Base-by-base conservation (phyloP, 129 eudicot species). In the Heracleum sosnowskyi region DNA sequence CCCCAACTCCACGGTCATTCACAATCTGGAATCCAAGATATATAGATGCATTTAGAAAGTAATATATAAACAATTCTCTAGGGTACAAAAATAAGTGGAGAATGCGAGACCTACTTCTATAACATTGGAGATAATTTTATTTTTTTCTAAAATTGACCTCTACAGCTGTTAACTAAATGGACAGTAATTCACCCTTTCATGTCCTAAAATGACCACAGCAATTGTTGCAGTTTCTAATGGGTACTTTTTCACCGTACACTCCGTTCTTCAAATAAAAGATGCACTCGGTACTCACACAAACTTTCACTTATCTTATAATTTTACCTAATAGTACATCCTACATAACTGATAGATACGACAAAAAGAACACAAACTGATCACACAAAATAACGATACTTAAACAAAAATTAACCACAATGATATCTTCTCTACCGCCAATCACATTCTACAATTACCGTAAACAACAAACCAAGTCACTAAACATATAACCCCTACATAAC, bases 1-100 rank as follows among this genome's bases (percentile, higher is more conserved):
- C 98, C 80, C 96, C 96, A 29, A 85, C 82, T 40, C 79, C 84
- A 26, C 85, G 98, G 64, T 93, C 97, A 81, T 88, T 91, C 66
- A 88, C 85, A 83, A 94, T 91, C 98, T 94, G 85, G 57, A 81
- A 80, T 62, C 74, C 73, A 79, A 76, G 78, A 64, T 31, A 81
- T 37, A 44, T 39, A 73, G 78, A 39, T 35, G 69, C 26, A 46
- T 12, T 36, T 64, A 74, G 77, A 77, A 73, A 40, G 24, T 15
- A 7, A 72, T 5, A 49, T 18, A 49, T 17, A 49, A 1, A 5
- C 1, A 20, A 12, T 44, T 44, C 47, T 44, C 11, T 44, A 16
- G 16, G 16, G 12, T 44, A 44, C 47, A 44, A 44, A 44, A 44
- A 12, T 44, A 44, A 44, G 47, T 44, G 2, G 47, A 2, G 4